Evolutionary conservation across 139 green algal species (phyloP), one percentile per base, ranked within the genome.

Genomic region (Coelastrella sp.): DNA sequence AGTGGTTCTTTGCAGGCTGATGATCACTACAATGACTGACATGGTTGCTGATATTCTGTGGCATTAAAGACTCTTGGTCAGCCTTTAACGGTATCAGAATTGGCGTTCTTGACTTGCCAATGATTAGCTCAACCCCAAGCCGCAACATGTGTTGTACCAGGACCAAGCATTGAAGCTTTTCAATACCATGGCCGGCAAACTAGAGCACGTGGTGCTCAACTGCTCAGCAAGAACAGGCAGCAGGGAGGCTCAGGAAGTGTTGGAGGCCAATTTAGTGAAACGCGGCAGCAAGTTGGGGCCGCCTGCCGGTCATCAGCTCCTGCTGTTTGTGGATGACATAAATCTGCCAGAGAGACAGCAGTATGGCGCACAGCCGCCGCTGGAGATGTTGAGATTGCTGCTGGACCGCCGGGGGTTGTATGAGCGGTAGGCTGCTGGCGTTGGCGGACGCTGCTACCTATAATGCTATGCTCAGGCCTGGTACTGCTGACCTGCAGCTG

Each of bases 291-390:
- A 91, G 19, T 85, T 96, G 19, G 94, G 94, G n/a, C 89, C 94
- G n/a, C 94, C 95, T 19, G 87, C 70, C 27, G 95, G 95, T 60
- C 94, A 95, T 59, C 94, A 94, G 68, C 92, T 98, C 20, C 93
- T 97, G 60, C 87, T 98, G 84, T 98, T 98, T 91, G 94, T 98
- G 56, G 96, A 98, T 90, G 96, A 98, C 91, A 93, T 98, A 7
- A 98, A 98, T 93, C 96, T 98, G 94, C 96, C 96, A 0, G 92
- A 93, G 25, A 80, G 92, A 27, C 95, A 98, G 85, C 93, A 89
- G 80, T 97, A 95, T 82, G 96, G 96, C 15, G 94, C 96, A 70
- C 93, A 96, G 92, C 95, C 95, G 12, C 91, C 95, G 0, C 56
- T 96, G 8, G 94, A 97, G 93, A 94, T 96, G 87, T 92, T 97